These are phyloP conservation scores for Sclerotinia nivalis DNA, from an alignment of 2,329 filamentous ascomycete species.

Conservation along the genomic window DNA sequence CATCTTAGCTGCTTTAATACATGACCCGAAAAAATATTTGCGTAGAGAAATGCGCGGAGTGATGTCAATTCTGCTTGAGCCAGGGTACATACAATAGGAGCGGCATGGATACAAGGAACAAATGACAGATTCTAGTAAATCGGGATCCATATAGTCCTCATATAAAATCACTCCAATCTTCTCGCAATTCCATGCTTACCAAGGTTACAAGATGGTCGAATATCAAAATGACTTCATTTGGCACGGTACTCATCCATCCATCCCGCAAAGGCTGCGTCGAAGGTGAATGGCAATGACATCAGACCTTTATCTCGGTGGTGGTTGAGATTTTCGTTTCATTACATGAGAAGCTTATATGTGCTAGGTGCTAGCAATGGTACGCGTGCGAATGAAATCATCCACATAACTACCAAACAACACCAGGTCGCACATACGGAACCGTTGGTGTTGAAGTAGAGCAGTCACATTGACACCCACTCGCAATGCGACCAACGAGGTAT, in stretches of 20 bases:
- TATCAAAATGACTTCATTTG: not conserved
- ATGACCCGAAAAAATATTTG: too few species aligned
- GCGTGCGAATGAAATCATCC: not conserved
- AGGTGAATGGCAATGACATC: not conserved
- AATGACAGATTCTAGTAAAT: too few species aligned
- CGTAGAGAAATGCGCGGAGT: too few species aligned
- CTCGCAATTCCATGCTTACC: not conserved
- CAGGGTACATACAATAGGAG: too few species aligned
- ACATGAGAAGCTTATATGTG: not conserved
- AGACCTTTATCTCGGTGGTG: not conserved
- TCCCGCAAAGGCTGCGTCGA: not conserved
- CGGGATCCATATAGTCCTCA: too few species aligned
- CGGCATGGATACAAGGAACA: too few species aligned
- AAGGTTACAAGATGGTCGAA: not conserved
- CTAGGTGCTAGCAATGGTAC: not conserved
- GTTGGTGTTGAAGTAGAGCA: not conserved
- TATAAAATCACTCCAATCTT: not conserved
- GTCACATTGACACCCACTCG: not conserved
- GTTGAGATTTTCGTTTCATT: not conserved
- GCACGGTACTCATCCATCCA: not conserved
- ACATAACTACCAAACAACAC: not conserved
- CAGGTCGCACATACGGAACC: not conserved
- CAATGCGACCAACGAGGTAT: conserved; percentile 6
- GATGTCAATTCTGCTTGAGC: too few species aligned
- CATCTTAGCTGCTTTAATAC: too few species aligned